A percentile compares a stretch with the other conserved stretches of the same genome.
phyloP scores from a whole-genome alignment of 257 asterid genomes.

The Linderniella brevidens region DNA sequence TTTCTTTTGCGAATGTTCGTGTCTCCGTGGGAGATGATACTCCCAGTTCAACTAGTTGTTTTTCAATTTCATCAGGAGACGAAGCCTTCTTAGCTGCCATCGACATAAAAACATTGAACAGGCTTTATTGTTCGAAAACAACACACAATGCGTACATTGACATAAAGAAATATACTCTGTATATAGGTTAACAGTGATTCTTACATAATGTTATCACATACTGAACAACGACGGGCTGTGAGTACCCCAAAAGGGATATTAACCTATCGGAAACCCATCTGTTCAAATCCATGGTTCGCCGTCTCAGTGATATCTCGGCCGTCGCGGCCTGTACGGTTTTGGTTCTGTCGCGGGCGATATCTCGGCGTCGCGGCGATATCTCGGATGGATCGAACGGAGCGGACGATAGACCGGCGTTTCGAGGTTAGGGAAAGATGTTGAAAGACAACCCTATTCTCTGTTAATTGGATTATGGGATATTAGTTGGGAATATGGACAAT shows the following conservation, averaged over 20 bases:
- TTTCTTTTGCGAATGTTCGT: conserved; percentile 44
- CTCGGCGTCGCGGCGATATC: too few species aligned
- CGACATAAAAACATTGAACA: conserved; percentile 5
- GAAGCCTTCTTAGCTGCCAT: conserved; percentile 73
- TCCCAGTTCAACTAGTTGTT: conserved; percentile 43
- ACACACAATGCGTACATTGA: background rate
- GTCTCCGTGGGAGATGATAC: conserved; percentile 48
- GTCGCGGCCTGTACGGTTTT: too few species aligned
- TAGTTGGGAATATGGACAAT: too few species aligned
- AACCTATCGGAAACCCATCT: conserved; percentile 70
- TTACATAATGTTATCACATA: conserved; percentile 42
- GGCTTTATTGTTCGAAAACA: background rate
- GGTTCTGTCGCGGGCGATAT: too few species aligned
- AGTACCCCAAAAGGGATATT: conserved; percentile 62
- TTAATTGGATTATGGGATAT: too few species aligned
- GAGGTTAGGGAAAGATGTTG: too few species aligned
- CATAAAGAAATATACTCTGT: too few species aligned
- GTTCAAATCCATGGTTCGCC: conserved; percentile 84
- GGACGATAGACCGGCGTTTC: too few species aligned
- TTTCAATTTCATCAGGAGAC: conserved; percentile 59
- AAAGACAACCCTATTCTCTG: too few species aligned
- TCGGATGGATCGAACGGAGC: too few species aligned
- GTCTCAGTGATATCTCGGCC: too few species aligned
- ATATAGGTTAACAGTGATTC: conserved; percentile 5
- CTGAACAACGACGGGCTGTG: conserved; percentile 51